Evolutionary conservation across 768 basidiomycete species (phyloP), one percentile per base, ranked within the genome.

Genomic region (Mycena vulgaris): DNA sequence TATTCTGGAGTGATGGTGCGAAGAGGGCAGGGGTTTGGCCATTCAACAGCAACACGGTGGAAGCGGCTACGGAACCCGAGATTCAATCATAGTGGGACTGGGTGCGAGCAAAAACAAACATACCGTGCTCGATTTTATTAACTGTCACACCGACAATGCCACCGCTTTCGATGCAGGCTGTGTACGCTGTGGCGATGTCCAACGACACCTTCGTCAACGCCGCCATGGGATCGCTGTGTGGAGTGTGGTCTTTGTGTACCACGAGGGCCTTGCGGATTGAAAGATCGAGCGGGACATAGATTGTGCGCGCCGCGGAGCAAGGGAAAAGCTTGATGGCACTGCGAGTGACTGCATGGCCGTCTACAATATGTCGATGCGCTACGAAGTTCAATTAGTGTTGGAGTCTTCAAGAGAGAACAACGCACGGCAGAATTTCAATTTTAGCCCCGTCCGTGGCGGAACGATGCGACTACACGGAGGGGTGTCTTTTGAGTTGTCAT

Each of bases 181-280:
- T 11, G 17, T 40, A 40, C 39, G 33, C 33, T 35, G 7, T 40
- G 39, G 39, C 39, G 13, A 40, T 19, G 17, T 40, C 39, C 17
- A 40, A 11, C 17, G 39, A 40, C 8, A 37, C 35, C 35, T 37
- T 37, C 14, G 35, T 37, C 35, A 37, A 14, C 8, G 35, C 35
- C 6, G 39, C 8, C 39, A 40, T 40, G 7, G 39, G 74, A 47
- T 77, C 72, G 28, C 63, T 68, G 47, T 77, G 74, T 2, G 76
- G 56, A n/a, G 7, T 57, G n/a, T 31, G 27, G 14, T 17, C 9
- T 8, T 47, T 30, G 35, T 48, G 35, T 23, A 67, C 11, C 11
- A 67, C 39, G 3, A 67, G n/a, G 9, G 49, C 49, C 28, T 52
- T 67, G 17, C 66, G 57, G 11, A 67, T 67, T 2, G 47, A 28